Base-by-base conservation (phyloP, 2,329 filamentous ascomycete genomes). In the Trichoderma koningiopsis region DNA sequence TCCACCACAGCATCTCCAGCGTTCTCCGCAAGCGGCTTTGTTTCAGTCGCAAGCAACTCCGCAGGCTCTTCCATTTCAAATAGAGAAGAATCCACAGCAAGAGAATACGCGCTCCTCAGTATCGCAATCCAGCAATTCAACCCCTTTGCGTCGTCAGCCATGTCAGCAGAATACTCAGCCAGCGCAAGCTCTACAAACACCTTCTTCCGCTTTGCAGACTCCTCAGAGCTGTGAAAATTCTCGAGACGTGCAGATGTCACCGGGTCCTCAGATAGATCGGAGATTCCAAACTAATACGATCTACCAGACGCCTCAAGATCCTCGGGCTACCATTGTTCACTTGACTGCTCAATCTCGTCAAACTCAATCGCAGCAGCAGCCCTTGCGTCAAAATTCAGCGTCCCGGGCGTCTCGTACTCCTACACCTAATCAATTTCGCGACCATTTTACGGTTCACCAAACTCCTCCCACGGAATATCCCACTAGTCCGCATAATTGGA, bases 401-500 rank as follows among this genome's bases (percentile, higher is more conserved):
- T 27, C 47, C 1, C 27, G 29, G 53, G 11, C 52, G 4, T 19
- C n/a, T 0, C n/a, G 14, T 16, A 27, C n/a, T 19, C 37, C 62
- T 29, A 58, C 27, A 57, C 22, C 13, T 5, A 35, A 40, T 16
- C 62, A 24, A 22, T 22, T 2, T 7, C 19, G 1, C 19, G 19
- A 31, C 16, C 65, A 68, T 2, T 67, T 58, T 58, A 68, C 68
- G 2, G 53, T 60, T 52, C 31, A 60, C 40, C 19, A 22, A 14
- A 16, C 67, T 16, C 22, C 33, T 19, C 71, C 72, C 31, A 57
- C 73, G 16, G 82, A 86, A 6, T 79, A 81, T 71, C 82, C 86
- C 0, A 74, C 78, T 43, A 80, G 77, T 49, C 78, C 81, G 0
- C 78, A 81, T 43, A 83, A 85, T 6, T 76, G 73, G 57, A 79